phyloP scores from a whole-genome alignment of 176 grass and related monocot genomes.

The Cenchrus americanus region DNA sequence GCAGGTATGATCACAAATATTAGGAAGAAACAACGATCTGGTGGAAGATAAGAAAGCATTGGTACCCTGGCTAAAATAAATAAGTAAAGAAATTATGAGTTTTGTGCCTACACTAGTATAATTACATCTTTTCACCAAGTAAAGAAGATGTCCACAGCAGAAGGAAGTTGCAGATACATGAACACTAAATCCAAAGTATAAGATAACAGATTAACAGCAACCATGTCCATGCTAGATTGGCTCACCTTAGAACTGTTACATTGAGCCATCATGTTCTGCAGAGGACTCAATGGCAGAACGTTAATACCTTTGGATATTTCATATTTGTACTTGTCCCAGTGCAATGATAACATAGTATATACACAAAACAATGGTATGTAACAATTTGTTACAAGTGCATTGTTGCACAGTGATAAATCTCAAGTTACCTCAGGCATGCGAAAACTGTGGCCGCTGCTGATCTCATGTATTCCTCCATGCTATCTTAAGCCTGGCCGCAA shows the following conservation, averaged over 20 bases:
- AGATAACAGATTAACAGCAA: not conserved
- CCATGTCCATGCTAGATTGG: not conserved
- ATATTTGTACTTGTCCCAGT: not conserved
- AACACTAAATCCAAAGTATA: not conserved
- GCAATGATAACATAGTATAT: not conserved
- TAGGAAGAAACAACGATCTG: not conserved
- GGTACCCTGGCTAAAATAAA: not conserved
- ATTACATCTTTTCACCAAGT: conserved; percentile 1
- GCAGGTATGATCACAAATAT: conserved; percentile 3
- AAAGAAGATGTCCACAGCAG: not conserved
- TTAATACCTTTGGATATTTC: not conserved
- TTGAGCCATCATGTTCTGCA: not conserved
- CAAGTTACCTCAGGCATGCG: not conserved
- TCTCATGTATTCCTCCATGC: not conserved
- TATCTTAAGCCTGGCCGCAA: not conserved
- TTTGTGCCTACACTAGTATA: not conserved
- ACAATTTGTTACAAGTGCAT: not conserved
- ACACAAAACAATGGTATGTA: not conserved
- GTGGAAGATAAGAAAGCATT: not conserved
- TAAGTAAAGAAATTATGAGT: not conserved
- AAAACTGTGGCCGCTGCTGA: not conserved
- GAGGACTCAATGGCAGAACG: not conserved
- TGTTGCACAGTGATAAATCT: conserved; percentile 10
- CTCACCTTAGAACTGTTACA: not conserved
- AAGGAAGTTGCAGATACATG: not conserved